Percentiles rank a stretch among this genome's conserved stretches.
Evolutionary conservation across 2,329 filamentous ascomycete species (phyloP).

Genomic region (Chaetoscypha palmicola): DNA sequence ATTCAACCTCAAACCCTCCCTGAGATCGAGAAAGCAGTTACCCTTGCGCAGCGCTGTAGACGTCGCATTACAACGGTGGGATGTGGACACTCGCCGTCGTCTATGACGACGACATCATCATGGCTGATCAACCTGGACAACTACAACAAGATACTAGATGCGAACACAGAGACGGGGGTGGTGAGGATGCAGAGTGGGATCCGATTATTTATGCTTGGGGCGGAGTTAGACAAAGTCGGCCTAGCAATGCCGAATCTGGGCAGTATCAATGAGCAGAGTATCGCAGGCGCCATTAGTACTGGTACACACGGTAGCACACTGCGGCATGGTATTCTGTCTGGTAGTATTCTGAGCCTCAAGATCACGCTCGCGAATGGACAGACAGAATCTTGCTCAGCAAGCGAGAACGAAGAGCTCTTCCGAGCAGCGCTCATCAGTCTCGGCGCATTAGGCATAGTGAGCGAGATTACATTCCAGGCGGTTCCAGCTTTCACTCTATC

Average conservation of each 20-base stretch:
- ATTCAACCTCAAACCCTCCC: constrained; percentile 71
- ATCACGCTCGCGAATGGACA: constrained; percentile 78
- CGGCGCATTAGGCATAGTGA: constrained; percentile 84
- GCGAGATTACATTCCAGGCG: constrained; percentile 78
- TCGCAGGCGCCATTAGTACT: constrained; percentile 87
- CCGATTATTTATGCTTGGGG: constrained; percentile 66
- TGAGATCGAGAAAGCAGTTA: constrained; percentile 79
- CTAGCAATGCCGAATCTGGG: constrained; percentile 87
- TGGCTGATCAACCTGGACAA: constrained; percentile 94
- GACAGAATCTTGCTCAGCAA: constrained; percentile 61
- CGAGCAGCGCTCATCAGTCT: constrained; percentile 80
- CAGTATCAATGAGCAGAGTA: constrained; percentile 90
- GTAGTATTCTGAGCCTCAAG: constrained; percentile 65
- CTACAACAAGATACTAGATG: constrained; percentile 63
- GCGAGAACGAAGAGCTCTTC: constrained; percentile 70
- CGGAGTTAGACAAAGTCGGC: constrained; percentile 64
- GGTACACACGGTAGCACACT: constrained; percentile 89
- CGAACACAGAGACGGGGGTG: constrained; percentile 58
- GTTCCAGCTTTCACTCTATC: constrained; percentile 74
- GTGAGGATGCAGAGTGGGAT: constrained; percentile 86
- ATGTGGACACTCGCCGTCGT: constrained; percentile 84
- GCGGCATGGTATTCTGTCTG: constrained; percentile 74
- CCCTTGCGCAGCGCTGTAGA: constrained; percentile 71
- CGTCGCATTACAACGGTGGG: constrained; percentile 81
- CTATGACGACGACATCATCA: constrained; percentile 84